Percentiles rank a stretch among this genome's conserved stretches.
Conservation (phyloP, 352 stramenopile species). For the Globisporangium polare region DNA sequence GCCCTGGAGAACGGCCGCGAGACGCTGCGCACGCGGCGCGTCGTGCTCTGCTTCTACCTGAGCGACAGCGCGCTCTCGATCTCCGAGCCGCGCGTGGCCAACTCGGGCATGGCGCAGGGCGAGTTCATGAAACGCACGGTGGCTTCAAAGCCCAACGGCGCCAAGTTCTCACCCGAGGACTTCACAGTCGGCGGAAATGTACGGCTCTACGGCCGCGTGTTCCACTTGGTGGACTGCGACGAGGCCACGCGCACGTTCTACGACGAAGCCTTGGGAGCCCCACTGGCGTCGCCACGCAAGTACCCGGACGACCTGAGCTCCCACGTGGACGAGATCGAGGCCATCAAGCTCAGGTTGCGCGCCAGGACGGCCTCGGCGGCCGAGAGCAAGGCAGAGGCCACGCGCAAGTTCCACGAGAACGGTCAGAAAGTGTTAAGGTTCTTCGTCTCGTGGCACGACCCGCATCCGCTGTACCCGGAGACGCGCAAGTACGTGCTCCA, state of each 20-base stretch:
- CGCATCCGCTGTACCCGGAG: constrained; percentile 86
- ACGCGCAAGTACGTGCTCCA: constrained; percentile 87
- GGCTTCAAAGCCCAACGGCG: constrained; percentile 30
- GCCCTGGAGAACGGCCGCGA: constrained; percentile 31
- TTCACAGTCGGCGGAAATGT: constrained; percentile 79
- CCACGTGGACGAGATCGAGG: constrained; percentile 46
- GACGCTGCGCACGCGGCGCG: constrained; percentile 36
- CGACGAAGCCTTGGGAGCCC: constrained; percentile 35
- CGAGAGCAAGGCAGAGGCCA: constrained; percentile 38
- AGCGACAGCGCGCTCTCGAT: constrained; percentile 83
- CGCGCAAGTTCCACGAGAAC: constrained; percentile 73
- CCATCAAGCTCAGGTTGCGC: constrained; percentile 38
- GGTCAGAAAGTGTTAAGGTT: constrained; percentile 89
- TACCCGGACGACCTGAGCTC: constrained; percentile 79
- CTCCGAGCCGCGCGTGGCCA: constrained; percentile 77
- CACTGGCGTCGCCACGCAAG: constrained; percentile 32
- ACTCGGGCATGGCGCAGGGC: constrained; percentile 88
- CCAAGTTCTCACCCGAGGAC: constrained; percentile 55
- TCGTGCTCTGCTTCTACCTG: constrained; percentile 83
- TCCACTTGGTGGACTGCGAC: constrained; percentile 89
- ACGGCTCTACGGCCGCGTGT: constrained; percentile 71
- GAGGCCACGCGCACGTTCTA: constrained; percentile 83
- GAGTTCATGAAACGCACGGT: constrained; percentile 82
- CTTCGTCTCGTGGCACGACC: constrained; percentile 90
- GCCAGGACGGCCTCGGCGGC: constrained; percentile 22